Conservation (phyloP, 495 filamentous ascomycete species). For the Margaritispora aquatica region DNA sequence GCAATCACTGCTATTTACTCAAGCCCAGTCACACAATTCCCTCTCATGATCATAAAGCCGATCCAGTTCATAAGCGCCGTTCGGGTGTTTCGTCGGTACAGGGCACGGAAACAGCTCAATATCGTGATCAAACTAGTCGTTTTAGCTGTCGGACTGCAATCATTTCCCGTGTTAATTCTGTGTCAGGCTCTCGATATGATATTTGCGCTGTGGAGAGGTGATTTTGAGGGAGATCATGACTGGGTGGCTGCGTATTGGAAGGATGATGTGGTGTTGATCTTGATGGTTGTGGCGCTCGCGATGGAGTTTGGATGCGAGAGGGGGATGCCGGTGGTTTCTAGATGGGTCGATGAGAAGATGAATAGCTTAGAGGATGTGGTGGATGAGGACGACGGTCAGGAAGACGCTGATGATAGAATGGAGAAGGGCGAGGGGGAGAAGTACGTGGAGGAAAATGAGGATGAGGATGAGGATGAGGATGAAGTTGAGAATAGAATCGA, state of each 20-base stretch:
- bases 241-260: not conserved
- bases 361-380: not conserved
- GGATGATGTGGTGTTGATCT: not conserved
- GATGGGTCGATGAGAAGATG: not conserved
- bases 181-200: not conserved
- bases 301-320: not conserved
- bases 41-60: no score
- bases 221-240: not conserved
- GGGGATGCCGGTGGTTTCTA: not conserved
- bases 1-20: no score
- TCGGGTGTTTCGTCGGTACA: not conserved
- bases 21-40: no score
- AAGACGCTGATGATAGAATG: not conserved
- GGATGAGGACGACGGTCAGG: no score
- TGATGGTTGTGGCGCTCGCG: not conserved
- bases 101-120: not conserved
- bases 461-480: not conserved
- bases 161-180: not conserved
- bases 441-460: not conserved
- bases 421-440: not conserved
- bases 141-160: not conserved
- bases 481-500: not conserved
- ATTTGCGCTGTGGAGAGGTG: not conserved
- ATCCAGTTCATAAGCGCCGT: not conserved
- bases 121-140: not conserved